Evolutionary conservation across 768 basidiomycete species (phyloP), one percentile per base, ranked within the genome.

Genomic region (Agaricus sinodeliciosus): DNA sequence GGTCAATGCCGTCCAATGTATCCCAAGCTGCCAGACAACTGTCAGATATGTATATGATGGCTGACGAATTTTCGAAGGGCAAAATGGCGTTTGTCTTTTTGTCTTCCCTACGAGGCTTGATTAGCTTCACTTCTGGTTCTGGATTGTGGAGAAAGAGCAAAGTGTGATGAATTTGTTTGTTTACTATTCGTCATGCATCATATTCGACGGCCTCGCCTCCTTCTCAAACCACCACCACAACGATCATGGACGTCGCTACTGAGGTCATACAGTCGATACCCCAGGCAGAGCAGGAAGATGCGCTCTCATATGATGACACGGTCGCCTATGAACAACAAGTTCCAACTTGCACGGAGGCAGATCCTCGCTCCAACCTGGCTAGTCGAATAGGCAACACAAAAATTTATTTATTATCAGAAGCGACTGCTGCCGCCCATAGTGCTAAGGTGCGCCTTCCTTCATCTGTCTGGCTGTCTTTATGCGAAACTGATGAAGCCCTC

Each of bases 21-120:
- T 98, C 95, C 95, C 95, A 98, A 63, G 94, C 95, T 97, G 59
- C 51, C 22, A 22, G 22, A 22, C 22, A 22, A 22, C 31, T 31
- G 31, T 5, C 31, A 31, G 31, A 7, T 31, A 31, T 22, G 22
- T 2, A 7, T 31, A 31, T 22, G 22, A 22, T 31, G 31, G 31
- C 31, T 8, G 31, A 31, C 3, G 31, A 31, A 11, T 31, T 31
- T 8, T 48, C 62, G 48, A 28, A 51, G 45, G 57, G 9, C 47
- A 11, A 11, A 60, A 91, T 64, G 63, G 95, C 94, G 94, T 71
- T 98, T 98, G 7, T 96, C 94, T 65, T 96, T 71, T 98, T 98
- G 7, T 96, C 94, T 65, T 96, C 96, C 57, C 94, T 78, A 66
- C 91, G 87, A 42, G 81, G 74, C 72, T 92, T 94, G 72, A 93